Percentiles rank a stretch among this genome's conserved stretches.
Evolutionary conservation across 345 rosid species (phyloP).

Genomic region (Barbarea vulgaris): DNA sequence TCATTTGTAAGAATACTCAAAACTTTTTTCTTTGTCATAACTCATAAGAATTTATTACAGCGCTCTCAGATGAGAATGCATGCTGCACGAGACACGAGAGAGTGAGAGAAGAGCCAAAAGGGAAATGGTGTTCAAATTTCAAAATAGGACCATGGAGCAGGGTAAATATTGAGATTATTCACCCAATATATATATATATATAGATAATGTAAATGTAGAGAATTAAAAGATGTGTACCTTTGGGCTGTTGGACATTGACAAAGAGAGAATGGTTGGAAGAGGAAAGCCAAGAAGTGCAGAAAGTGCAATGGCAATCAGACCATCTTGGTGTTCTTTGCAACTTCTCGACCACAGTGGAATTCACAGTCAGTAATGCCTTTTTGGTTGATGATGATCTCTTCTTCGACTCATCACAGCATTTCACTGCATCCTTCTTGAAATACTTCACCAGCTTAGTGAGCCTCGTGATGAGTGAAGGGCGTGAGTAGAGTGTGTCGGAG

Average conservation of each 20-base stretch:
- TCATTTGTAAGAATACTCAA: constrained; percentile 11
- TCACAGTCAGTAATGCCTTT: constrained; percentile 52
- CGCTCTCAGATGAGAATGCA: constrained; percentile 33
- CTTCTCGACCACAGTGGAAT: constrained; percentile 69
- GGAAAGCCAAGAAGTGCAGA: constrained; percentile 76
- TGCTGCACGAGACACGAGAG: constrained; percentile 31
- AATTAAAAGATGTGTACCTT: constrained; percentile 42
- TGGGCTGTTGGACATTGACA: constrained; percentile 68
- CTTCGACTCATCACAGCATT: constrained; percentile 44
- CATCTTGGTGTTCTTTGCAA: constrained; percentile 69
- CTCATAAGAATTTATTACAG: constrained; percentile 8
- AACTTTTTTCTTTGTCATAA: constrained; percentile 3
- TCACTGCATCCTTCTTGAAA: constrained; percentile 42
- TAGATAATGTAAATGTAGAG: constrained; percentile 14
- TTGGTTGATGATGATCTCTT: constrained; percentile 36
- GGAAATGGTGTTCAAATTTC: background rate
- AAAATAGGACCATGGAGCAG: constrained; percentile 14
- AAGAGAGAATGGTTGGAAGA: constrained; percentile 64
- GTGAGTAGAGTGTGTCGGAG: constrained; percentile 83
- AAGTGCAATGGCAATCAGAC: constrained; percentile 89
- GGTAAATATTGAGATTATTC: background rate
- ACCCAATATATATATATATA: background rate
- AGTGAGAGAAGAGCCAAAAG: constrained; percentile 19
- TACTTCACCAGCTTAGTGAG: constrained; percentile 56
- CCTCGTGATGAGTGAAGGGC: constrained; percentile 60